phyloP scores from a whole-genome alignment of 2,329 filamentous ascomycete species.

The Trichoderma sp. region DNA sequence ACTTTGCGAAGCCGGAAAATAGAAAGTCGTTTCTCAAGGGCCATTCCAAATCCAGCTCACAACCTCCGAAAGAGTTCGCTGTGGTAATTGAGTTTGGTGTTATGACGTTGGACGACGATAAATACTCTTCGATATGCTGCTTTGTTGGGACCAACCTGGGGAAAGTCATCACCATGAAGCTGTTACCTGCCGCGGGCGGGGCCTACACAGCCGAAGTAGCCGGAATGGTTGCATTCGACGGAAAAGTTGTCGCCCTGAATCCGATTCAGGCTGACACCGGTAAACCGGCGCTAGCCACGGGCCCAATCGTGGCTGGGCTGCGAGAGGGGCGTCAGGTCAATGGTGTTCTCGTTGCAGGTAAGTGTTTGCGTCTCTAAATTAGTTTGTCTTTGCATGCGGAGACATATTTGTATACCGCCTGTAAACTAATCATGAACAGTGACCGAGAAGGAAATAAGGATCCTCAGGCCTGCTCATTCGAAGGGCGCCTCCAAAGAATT shows the following conservation, averaged over 20 bases:
- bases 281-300: slow-evolving; percentile 71
- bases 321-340: slow-evolving; percentile 72
- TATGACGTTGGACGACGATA: slow-evolving; percentile 88
- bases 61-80: slow-evolving; percentile 65
- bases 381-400: neutral
- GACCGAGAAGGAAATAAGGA: slow-evolving; percentile 70
- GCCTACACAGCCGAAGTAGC: slow-evolving; percentile 68
- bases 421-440: slow-evolving; percentile 43
- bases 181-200: slow-evolving; percentile 70
- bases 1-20: slow-evolving; percentile 76
- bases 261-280: slow-evolving; percentile 80
- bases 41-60: slow-evolving; percentile 34
- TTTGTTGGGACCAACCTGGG: slow-evolving; percentile 88
- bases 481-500: slow-evolving; percentile 94
- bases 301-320: slow-evolving; percentile 70
- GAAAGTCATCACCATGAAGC: slow-evolving; percentile 83
- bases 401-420: neutral
- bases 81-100: slow-evolving; percentile 87
- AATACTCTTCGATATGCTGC: slow-evolving; percentile 90
- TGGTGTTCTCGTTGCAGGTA: slow-evolving; percentile 75
- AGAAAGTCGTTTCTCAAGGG: slow-evolving; percentile 66
- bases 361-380: slow-evolving; percentile 29
- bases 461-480: slow-evolving; percentile 79
- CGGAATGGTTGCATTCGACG: slow-evolving; percentile 66
- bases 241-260: slow-evolving; percentile 69